Evolutionary conservation across 2,329 filamentous ascomycete genomes (phyloP).

Genomic region (Cryphonectria nitschkei): DNA sequence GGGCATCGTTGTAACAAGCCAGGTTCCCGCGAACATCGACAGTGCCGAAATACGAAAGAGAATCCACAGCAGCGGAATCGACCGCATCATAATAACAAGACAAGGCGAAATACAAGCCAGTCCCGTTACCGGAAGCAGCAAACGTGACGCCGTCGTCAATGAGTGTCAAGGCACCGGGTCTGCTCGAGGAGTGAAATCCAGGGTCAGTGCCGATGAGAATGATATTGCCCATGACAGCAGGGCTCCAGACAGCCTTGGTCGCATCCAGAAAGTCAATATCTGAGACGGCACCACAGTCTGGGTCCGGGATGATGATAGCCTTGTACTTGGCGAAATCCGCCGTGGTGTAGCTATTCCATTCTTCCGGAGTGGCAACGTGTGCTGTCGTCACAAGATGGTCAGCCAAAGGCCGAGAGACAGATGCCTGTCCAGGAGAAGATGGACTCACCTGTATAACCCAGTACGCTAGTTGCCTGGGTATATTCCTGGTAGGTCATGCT

Average conservation of each 20-base stretch:
- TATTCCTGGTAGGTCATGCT: slow-evolving; percentile 34
- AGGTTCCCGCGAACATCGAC: slow-evolving; percentile 45
- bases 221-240: slow-evolving; percentile 46
- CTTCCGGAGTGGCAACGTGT: slow-evolving; percentile 40
- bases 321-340: slow-evolving; percentile 49
- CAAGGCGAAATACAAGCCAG: slow-evolving; percentile 46
- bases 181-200: slow-evolving; percentile 38
- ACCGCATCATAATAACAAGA: slow-evolving; percentile 46
- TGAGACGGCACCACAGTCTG: slow-evolving; percentile 37
- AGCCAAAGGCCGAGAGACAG: slow-evolving; percentile 3
- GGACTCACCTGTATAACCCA: slow-evolving; percentile 31
- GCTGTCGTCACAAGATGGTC: slow-evolving; percentile 29
- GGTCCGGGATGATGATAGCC: slow-evolving; percentile 49
- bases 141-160: slow-evolving; percentile 45
- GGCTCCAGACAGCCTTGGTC: slow-evolving; percentile 45
- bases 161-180: slow-evolving; percentile 39
- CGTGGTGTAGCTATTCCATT: slow-evolving; percentile 45
- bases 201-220: slow-evolving; percentile 47
- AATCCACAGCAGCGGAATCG: slow-evolving; percentile 31
- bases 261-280: slow-evolving; percentile 43
- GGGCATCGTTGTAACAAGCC: slow-evolving; percentile 45
- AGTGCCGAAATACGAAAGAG: slow-evolving; percentile 42
- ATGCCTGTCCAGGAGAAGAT: not conserved
- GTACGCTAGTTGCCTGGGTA: slow-evolving; percentile 28
- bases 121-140: slow-evolving; percentile 39